Evolutionary conservation across 2,329 filamentous ascomycete genomes (phyloP).

Genomic region (Diaporthe batatas): DNA sequence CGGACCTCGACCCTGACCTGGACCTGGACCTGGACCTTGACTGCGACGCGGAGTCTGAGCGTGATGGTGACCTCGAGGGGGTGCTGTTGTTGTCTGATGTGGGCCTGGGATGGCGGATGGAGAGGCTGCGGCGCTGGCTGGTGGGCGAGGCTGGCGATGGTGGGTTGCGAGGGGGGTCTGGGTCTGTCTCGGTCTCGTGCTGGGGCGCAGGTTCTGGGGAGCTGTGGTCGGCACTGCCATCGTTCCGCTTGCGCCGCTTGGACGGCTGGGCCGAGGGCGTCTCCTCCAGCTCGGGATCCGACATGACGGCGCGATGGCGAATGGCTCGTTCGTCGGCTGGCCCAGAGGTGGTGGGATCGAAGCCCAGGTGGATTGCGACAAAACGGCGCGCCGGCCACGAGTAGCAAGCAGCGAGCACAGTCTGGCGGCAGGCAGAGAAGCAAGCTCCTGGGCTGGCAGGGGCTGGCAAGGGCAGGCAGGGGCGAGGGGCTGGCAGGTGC

Average conservation of each 20-base stretch:
- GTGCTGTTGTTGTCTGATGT: slow-evolving; percentile 43
- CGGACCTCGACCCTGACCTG: slow-evolving; percentile 44
- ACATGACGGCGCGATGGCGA: slow-evolving; percentile 4
- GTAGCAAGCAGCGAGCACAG: slow-evolving; percentile 3
- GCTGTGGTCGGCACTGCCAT: slow-evolving; percentile 58
- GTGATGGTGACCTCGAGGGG: slow-evolving; percentile 42
- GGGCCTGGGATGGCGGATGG: slow-evolving; percentile 46
- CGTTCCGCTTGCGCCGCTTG: slow-evolving; percentile 57
- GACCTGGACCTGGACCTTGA: slow-evolving; percentile 44
- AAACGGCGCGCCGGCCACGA: not conserved
- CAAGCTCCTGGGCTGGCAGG: too few relatives aligned
- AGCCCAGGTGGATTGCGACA: slow-evolving; percentile 17
- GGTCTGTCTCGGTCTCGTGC: not conserved
- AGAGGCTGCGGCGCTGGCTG: slow-evolving; percentile 44
- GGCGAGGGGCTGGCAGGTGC: too few relatives aligned
- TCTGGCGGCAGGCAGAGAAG: slow-evolving; percentile 17
- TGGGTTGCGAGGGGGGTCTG: slow-evolving; percentile 43
- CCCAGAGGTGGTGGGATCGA: not conserved
- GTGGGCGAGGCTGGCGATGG: slow-evolving; percentile 23
- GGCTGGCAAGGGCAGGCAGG: not conserved
- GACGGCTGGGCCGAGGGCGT: slow-evolving; percentile 48
- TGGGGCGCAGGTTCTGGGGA: slow-evolving; percentile 55
- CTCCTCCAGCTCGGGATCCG: slow-evolving; percentile 38
- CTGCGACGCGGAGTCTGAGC: slow-evolving; percentile 45
- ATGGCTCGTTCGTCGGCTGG: too few relatives aligned